These are phyloP conservation scores for Fusarium acutatum DNA, from an alignment of 2,329 filamentous ascomycete genomes.

Conservation along the genomic window DNA sequence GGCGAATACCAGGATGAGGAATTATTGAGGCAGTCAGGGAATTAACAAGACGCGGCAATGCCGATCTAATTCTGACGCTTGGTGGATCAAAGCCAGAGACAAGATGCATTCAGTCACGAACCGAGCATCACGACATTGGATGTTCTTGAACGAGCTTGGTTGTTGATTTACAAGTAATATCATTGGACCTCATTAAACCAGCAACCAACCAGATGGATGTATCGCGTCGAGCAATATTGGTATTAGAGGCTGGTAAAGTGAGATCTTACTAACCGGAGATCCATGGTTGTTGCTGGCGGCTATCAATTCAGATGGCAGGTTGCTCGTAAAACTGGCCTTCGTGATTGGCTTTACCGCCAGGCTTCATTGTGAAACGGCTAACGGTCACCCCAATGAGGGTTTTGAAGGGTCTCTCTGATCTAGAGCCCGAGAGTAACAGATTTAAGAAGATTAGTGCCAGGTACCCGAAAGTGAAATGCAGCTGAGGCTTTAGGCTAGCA, in stretches of 20 bases:
- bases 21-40: background rate
- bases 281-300: slow-evolving; percentile 12
- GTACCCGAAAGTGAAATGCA: slow-evolving; percentile 30
- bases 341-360: slow-evolving; percentile 18
- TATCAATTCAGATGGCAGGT: slow-evolving; percentile 23
- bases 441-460: slow-evolving; percentile 28
- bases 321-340: background rate
- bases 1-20: background rate
- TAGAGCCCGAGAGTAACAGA: background rate
- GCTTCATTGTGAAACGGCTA: slow-evolving; percentile 8
- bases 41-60: slow-evolving; percentile 7
- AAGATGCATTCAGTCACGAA: background rate
- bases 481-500: slow-evolving; percentile 9
- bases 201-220: background rate
- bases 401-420: background rate
- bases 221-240: background rate
- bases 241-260: background rate
- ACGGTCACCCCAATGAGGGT: slow-evolving; percentile 15
- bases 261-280: background rate
- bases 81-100: background rate
- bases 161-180: background rate
- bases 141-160: background rate
- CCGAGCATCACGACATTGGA: background rate
- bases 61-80: slow-evolving; percentile 6
- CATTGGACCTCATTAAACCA: slow-evolving; percentile 5